Evolutionary conservation across 306 rosid genomes (phyloP).

Genomic region (Medicago ruthenica): DNA sequence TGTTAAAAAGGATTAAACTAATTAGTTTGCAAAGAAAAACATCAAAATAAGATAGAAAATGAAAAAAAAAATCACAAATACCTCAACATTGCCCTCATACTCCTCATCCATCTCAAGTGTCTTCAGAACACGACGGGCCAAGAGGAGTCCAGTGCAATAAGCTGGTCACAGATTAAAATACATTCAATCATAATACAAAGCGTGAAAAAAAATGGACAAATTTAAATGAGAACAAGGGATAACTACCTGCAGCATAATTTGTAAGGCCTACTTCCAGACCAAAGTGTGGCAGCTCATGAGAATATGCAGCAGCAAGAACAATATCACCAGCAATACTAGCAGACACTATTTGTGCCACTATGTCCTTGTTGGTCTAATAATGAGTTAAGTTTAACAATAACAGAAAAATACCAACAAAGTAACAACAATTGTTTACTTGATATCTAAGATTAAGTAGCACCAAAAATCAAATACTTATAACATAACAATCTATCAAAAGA

Average conservation of each 20-base stretch:
- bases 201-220: neutral
- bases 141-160: constrained; percentile 88
- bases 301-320: constrained; percentile 81
- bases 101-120: constrained; percentile 79
- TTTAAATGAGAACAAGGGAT: neutral
- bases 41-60: neutral
- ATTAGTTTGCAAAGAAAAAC: neutral
- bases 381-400: constrained; percentile 16
- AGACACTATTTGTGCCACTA: constrained; percentile 72
- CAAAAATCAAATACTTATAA: neutral
- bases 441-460: neutral
- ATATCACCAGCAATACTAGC: constrained; percentile 90
- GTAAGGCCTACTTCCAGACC: constrained; percentile 90
- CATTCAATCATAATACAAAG: neutral
- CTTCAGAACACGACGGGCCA: constrained; percentile 85
- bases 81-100: constrained; percentile 94
- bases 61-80: constrained; percentile 7
- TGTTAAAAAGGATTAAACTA: neutral
- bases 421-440: neutral
- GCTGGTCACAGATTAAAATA: constrained; percentile 51
- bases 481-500: neutral
- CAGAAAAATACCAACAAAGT: neutral
- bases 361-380: constrained; percentile 75
- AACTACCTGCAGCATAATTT: constrained; percentile 90
- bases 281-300: constrained; percentile 74